These are phyloP conservation scores for Metschnikowia noctiluminum DNA, from an alignment of 805 yeast genomes.

Conservation along the genomic window DNA sequence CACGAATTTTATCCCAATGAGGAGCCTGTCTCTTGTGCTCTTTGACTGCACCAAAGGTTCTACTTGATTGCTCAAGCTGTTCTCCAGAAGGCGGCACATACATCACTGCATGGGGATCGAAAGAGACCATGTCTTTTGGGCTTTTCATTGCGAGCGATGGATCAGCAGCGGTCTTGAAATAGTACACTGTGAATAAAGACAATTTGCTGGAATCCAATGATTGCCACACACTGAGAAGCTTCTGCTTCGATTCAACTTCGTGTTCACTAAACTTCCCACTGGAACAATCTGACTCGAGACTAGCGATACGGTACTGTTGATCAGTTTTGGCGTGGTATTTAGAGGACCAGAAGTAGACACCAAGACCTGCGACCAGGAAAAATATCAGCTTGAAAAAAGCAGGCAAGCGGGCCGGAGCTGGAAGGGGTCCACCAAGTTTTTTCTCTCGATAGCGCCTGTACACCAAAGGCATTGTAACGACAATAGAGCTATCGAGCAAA, in stretches of 20 bases:
- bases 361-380: conserved; percentile 31
- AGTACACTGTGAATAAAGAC: conserved; percentile 47
- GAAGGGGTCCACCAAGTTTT: conserved; percentile 12
- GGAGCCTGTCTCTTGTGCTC: conserved; percentile 20
- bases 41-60: conserved; percentile 10
- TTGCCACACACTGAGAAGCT: conserved; percentile 32
- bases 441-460: conserved; percentile 14
- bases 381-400: conserved; percentile 31
- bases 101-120: conserved; percentile 28
- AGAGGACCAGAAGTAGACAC: conserved; percentile 13
- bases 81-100: conserved; percentile 20
- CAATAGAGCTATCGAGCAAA: conserved; percentile 39
- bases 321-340: conserved; percentile 11
- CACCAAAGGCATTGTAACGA: conserved; percentile 42
- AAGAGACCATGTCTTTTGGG: conserved; percentile 42
- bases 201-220: conserved; percentile 32
- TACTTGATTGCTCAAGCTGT: not conserved
- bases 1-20: conserved; percentile 37
- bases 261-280: conserved; percentile 20
- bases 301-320: conserved; percentile 26
- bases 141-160: conserved; percentile 53
- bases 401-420: conserved; percentile 34
- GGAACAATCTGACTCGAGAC: conserved; percentile 30
- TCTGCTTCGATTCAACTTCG: conserved; percentile 12
- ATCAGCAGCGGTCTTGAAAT: conserved; percentile 47